These are phyloP conservation scores for Aegilops longissima DNA, from an alignment of 176 grass and related monocot genomes.

Conservation along the genomic window DNA sequence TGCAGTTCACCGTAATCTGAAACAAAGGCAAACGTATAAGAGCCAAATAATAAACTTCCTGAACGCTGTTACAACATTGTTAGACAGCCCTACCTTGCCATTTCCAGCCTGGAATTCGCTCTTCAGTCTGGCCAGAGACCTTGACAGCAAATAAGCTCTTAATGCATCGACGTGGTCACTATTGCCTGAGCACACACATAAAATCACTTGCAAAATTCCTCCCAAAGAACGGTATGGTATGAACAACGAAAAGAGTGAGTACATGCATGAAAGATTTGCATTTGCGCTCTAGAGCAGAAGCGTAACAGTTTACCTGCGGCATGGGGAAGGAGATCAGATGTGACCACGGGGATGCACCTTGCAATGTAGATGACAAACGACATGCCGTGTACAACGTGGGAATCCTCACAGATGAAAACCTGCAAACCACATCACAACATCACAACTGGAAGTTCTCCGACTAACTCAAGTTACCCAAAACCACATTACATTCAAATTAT, in stretches of 20 bases:
- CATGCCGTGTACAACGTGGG: too few relatives aligned
- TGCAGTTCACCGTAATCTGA: constrained; percentile 63
- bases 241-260: background rate
- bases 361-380: too few relatives aligned
- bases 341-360: too few relatives aligned
- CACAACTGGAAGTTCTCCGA: too few relatives aligned
- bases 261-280: background rate
- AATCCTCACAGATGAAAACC: too few relatives aligned
- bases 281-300: background rate
- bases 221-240: background rate
- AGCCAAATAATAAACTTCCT: background rate
- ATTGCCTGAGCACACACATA: constrained; percentile 49
- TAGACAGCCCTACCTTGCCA: constrained; percentile 55
- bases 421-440: too few relatives aligned
- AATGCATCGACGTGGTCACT: constrained; percentile 56
- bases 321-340: constrained; percentile 51
- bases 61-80: background rate
- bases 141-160: constrained; percentile 62
- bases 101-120: constrained; percentile 63
- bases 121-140: constrained; percentile 66
- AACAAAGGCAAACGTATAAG: background rate
- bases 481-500: too few relatives aligned
- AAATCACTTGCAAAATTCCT: constrained; percentile 5
- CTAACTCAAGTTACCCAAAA: too few relatives aligned
- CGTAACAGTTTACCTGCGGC: constrained; percentile 42